A percentile compares a stretch with the other conserved stretches of the same genome.
phyloP scores from a whole-genome alignment of 2,329 filamentous ascomycete species.

The Amylocarpus encephaloides region DNA sequence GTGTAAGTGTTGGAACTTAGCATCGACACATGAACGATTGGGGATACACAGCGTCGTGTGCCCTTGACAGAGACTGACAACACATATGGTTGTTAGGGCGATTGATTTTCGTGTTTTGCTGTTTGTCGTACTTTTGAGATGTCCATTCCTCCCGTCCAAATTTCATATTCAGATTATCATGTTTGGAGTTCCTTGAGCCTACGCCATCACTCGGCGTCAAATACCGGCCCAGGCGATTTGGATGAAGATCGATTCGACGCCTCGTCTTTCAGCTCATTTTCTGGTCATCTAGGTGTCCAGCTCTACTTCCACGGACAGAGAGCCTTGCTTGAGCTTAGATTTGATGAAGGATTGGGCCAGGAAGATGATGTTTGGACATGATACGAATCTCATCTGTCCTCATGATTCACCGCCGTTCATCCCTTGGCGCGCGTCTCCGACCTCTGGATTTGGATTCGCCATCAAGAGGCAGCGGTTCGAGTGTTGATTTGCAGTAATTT shows the following conservation, averaged over 20 bases:
- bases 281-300: background rate
- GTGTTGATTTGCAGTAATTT: too few species aligned
- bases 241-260: too few species aligned
- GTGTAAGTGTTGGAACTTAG: conserved; percentile 8
- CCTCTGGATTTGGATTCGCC: background rate
- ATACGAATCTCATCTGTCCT: too few species aligned
- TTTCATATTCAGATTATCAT: background rate
- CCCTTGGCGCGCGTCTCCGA: background rate
- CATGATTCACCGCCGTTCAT: too few species aligned
- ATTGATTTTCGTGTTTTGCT: conserved; percentile 3
- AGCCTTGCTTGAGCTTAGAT: too few species aligned
- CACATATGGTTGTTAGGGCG: background rate
- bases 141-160: background rate
- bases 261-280: background rate
- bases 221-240: background rate
- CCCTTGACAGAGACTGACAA: conserved; percentile 1
- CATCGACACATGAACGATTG: conserved; percentile 4
- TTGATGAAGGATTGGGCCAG: too few species aligned
- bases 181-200: too few species aligned
- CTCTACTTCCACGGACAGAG: too few species aligned
- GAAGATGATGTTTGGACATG: background rate
- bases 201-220: too few species aligned
- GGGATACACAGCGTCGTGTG: background rate
- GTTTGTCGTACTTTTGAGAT: conserved; percentile 3
- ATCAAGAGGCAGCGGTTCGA: too few species aligned